Conservation (phyloP, 371 early-diverging fungal genomes). For the Actinomortierella wolfii region DNA sequence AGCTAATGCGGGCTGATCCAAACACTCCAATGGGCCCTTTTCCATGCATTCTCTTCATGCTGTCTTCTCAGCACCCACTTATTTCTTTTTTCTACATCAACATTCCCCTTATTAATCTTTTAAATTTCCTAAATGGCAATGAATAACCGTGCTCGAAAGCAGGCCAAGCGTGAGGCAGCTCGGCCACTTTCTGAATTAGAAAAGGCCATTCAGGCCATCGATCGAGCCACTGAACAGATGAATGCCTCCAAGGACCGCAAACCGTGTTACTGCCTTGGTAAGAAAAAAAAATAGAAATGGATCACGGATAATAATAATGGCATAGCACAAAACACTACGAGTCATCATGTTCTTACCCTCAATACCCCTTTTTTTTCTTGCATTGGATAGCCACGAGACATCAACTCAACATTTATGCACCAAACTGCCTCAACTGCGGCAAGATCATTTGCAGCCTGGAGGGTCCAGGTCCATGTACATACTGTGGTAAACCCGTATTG, state of each 20-base stretch:
- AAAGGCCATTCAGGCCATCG: constrained; percentile 41
- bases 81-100: background rate
- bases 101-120: background rate
- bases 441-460: constrained; percentile 85
- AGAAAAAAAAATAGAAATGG: background rate
- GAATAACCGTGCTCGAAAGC: constrained; percentile 31
- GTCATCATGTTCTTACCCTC: background rate
- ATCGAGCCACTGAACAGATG: constrained; percentile 31
- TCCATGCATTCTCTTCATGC: background rate
- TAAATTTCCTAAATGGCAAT: constrained; percentile 1
- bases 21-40: too few relatives aligned
- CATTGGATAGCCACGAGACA: constrained; percentile 73
- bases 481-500: constrained; percentile 76
- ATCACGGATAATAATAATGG: background rate
- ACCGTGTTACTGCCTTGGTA: constrained; percentile 44
- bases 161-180: constrained; percentile 24
- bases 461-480: constrained; percentile 86
- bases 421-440: constrained; percentile 89
- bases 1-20: too few relatives aligned
- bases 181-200: constrained; percentile 40
- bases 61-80: background rate
- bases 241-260: constrained; percentile 44
- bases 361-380: background rate
- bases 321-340: too few relatives aligned
- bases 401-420: constrained; percentile 71